Evolutionary conservation across 495 filamentous ascomycete genomes (phyloP), one percentile per base, ranked within the genome.

Genomic region (Xylaria palmicola): DNA sequence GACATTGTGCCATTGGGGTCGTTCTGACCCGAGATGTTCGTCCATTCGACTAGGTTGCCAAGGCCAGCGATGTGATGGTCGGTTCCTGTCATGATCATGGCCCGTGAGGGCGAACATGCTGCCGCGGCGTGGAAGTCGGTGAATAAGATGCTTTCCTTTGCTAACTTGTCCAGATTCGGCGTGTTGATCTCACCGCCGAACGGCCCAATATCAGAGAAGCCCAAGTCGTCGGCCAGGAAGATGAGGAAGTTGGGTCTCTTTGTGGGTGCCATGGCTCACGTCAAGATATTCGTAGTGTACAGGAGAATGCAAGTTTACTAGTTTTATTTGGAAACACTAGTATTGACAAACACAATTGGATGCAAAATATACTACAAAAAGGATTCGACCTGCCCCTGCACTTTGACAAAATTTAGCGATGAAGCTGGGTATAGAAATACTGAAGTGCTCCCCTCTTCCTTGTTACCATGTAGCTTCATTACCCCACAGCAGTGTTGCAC

Each of bases 141-240:
- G 65, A 87, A 85, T 17, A 81, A 79, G 26, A 87, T 68, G 7
- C 84, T 83, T 60, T 74, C 65, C 56, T 78, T 66, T 19, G 85
- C 83, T 8, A 88, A 73, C 32, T 77, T 73, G 64, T 87, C 81
- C 41, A 88, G 75, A 65, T 86, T 81, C 0, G 85, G 86, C 0
- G 86, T 88, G 24, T 77, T 75, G 65, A 87, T 87, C 70, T 87
- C 85, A 65, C 82, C 78, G 45, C 86, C 86, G 62, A 85, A 89
- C 63, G 80, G 82, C 40, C 78, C 76, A 51, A 86, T 77, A 61
- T 87, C 85, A 20, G 80, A 84, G 77, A 85, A 89, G 41, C 85
- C 82, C 10, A 87, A 74, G 65, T 88, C 85, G 67, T 88, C 85
- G 54, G 83, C 84, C 44, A 86, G 77, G 53, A 86, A 75, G 62